Evolutionary conservation across 345 rosid species (phyloP).

Genomic region (Citrus cavaleriei): DNA sequence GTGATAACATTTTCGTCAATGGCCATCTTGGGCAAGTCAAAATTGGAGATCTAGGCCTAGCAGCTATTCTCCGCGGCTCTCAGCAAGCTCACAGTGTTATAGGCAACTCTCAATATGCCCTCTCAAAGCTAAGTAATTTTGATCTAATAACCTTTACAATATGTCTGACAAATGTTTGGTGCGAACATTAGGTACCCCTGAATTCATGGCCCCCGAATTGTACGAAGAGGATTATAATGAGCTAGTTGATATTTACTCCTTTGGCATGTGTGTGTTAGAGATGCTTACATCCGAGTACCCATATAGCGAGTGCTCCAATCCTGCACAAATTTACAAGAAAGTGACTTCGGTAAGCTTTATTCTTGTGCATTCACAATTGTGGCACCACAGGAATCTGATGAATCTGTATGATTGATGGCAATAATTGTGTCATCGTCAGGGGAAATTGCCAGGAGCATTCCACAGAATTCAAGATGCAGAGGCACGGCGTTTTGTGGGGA

Average conservation of each 20-base stretch:
- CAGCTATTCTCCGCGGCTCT: slow-evolving; percentile 73
- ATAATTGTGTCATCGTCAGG: slow-evolving; percentile 35
- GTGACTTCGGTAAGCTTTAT: slow-evolving; percentile 67
- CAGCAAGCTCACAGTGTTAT: slow-evolving; percentile 87
- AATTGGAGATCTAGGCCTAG: slow-evolving; percentile 93
- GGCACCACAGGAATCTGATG: too few relatives aligned
- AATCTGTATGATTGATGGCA: not conserved
- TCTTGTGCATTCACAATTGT: not conserved
- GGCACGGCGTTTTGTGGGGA: slow-evolving; percentile 71
- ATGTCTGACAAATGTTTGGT: not conserved
- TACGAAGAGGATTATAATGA: slow-evolving; percentile 94
- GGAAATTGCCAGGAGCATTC: slow-evolving; percentile 84
- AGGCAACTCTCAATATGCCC: slow-evolving; percentile 31
- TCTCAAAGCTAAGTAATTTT: not conserved
- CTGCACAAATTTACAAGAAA: slow-evolving; percentile 96
- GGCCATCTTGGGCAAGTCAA: slow-evolving; percentile 95
- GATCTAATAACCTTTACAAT: not conserved
- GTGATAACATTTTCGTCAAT: slow-evolving; percentile 89
- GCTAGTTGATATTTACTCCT: slow-evolving; percentile 87
- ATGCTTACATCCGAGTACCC: slow-evolving; percentile 91
- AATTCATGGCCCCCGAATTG: slow-evolving; percentile 97
- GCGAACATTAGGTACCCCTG: slow-evolving; percentile 74
- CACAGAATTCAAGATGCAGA: slow-evolving; percentile 55
- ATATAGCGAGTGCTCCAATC: slow-evolving; percentile 82
- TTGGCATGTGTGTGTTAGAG: slow-evolving; percentile 94